Percentiles rank a stretch among this genome's conserved stretches.
These are phyloP conservation scores for Fraxinus dipetala DNA, from an alignment of 305 asterid species.

Conservation along the genomic window DNA sequence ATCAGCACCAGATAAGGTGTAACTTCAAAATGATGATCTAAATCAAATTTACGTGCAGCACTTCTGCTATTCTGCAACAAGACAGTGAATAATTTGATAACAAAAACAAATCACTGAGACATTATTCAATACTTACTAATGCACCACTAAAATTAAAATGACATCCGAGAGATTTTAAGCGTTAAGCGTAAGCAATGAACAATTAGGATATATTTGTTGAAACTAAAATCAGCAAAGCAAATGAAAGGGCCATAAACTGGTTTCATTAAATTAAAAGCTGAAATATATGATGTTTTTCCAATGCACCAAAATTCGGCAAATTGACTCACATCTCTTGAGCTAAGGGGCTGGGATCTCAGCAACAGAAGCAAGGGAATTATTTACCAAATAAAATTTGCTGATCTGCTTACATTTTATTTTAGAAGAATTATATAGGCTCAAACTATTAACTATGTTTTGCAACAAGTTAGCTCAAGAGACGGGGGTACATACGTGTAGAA, in stretches of 20 bases:
- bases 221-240: not conserved
- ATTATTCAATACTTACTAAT: not conserved
- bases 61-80: not conserved
- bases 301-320: not conserved
- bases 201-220: not conserved
- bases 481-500: not conserved
- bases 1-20: conserved; percentile 22
- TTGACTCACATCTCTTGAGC: not conserved
- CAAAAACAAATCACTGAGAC: not conserved
- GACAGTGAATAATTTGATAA: conserved; percentile 2
- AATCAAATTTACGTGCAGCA: not conserved
- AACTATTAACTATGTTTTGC: not conserved
- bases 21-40: not conserved
- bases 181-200: not conserved
- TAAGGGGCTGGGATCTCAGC: not conserved
- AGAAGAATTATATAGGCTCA: not conserved
- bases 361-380: not conserved
- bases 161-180: not conserved
- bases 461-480: not conserved
- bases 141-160: not conserved
- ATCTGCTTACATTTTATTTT: not conserved
- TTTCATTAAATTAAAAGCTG: not conserved
- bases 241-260: not conserved
- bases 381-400: not conserved
- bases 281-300: not conserved